Evolutionary conservation across 495 filamentous ascomycete genomes (phyloP).

Genomic region (Penicillium odoratum): DNA sequence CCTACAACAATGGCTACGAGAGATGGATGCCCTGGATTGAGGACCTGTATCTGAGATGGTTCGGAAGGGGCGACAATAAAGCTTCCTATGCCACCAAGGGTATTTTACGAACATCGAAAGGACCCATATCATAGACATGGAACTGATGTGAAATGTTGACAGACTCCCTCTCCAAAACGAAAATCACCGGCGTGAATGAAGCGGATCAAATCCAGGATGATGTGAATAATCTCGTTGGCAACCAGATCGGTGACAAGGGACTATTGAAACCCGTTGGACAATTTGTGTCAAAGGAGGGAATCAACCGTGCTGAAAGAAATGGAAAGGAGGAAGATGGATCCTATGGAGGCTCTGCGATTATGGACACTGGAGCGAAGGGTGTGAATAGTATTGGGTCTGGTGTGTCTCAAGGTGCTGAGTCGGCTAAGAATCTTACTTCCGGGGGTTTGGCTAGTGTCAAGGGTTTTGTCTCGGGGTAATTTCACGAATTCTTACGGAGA

Average conservation of each 20-base stretch:
- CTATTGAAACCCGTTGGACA: conserved; percentile 61
- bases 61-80: conserved; percentile 70
- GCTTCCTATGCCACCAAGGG: conserved; percentile 63
- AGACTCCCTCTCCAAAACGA: conserved; percentile 66
- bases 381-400: conserved; percentile 7
- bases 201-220: conserved; percentile 65
- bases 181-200: conserved; percentile 61
- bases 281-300: conserved; percentile 57
- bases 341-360: conserved; percentile 32
- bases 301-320: conserved; percentile 61
- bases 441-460: conserved; percentile 4
- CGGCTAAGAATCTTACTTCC: conserved; percentile 2
- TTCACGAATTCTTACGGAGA: not conserved
- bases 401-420: conserved; percentile 6
- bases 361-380: conserved; percentile 9
- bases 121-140: not conserved
- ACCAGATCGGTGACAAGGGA: conserved; percentile 64
- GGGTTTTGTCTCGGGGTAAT: not conserved
- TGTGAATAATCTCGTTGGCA: conserved; percentile 55
- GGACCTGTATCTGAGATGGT: conserved; percentile 67
- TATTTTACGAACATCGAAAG: conserved; percentile 23
- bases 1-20: conserved; percentile 66
- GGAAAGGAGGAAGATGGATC: conserved; percentile 61
- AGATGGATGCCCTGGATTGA: conserved; percentile 76
- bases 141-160: not conserved